Conservation (phyloP, 345 rosid genomes). For the Melastoma malabathricum region DNA sequence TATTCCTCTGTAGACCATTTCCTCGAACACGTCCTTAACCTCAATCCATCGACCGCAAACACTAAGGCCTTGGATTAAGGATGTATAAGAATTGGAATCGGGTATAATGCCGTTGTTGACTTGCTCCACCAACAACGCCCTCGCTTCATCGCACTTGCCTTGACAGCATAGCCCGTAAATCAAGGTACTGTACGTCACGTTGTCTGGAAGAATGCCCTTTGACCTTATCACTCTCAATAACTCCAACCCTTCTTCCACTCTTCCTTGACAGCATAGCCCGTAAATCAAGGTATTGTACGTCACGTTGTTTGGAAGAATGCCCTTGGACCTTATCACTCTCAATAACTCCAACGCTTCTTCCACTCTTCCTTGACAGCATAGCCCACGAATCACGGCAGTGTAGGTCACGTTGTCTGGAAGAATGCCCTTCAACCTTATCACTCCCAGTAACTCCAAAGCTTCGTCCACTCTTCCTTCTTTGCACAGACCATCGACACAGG, state of each 20-base stretch:
- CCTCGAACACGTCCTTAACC: not conserved
- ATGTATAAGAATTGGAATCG: not conserved
- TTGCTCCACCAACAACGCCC: not conserved
- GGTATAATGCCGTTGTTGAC: not conserved
- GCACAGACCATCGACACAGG: conserved; percentile 9
- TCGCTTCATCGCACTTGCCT: conserved; percentile 2
- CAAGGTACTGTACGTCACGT: conserved; percentile 3
- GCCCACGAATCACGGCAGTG: too few species aligned
- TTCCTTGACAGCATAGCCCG: too few species aligned
- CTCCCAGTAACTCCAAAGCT: conserved; percentile 1
- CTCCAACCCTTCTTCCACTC: too few species aligned
- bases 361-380: not conserved
- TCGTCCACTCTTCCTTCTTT: conserved; percentile 4
- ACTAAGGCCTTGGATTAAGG: conserved; percentile 1
- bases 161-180: not conserved
- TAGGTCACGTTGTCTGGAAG: too few species aligned
- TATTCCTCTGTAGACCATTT: not conserved
- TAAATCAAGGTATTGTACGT: too few species aligned
- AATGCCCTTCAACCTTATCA: too few species aligned
- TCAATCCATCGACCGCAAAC: not conserved
- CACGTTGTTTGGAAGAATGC: too few species aligned
- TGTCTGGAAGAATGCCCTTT: not conserved
- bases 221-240: not conserved
- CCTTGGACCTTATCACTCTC: too few species aligned
- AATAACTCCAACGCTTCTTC: conserved; percentile 3